These are phyloP conservation scores for Coemansia sp. DNA, from an alignment of 192 early-diverging fungal species.

Conservation along the genomic window DNA sequence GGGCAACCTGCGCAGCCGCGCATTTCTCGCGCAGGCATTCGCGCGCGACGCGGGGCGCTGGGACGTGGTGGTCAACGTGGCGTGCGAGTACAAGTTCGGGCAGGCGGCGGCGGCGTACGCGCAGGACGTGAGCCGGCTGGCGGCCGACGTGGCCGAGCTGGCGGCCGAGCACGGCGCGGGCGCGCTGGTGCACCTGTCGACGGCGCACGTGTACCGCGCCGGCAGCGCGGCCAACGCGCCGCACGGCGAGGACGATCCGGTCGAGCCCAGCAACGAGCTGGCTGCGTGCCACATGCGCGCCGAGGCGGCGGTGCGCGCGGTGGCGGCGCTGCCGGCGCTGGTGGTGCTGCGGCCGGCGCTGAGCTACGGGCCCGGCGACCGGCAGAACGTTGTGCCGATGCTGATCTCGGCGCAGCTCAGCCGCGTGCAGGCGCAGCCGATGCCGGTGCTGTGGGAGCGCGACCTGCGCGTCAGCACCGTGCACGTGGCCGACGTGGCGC, in stretches of 20 bases:
- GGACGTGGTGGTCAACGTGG: constrained; percentile 94
- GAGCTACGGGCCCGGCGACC: constrained; percentile 81
- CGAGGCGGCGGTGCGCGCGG: constrained; percentile 13
- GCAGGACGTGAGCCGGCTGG: constrained; percentile 54
- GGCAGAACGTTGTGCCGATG: constrained; percentile 68
- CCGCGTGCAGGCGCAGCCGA: constrained; percentile 71
- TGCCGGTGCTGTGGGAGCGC: constrained; percentile 93
- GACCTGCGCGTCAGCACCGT: constrained; percentile 92
- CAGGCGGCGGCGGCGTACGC: constrained; percentile 68
- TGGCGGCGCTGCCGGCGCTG: constrained; percentile 59
- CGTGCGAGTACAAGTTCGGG: constrained; percentile 92
- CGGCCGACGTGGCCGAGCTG: constrained; percentile 74
- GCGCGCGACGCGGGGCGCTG: constrained; percentile 55
- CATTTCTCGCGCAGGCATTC: constrained; percentile 64
- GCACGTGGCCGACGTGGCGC: constrained; percentile 79
- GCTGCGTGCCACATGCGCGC: constrained; percentile 19
- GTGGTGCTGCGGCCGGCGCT: constrained; percentile 84
- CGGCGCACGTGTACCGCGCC: constrained; percentile 76
- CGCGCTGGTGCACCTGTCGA: constrained; percentile 81
- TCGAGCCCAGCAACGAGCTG: constrained; percentile 20
- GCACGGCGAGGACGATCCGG: constrained; percentile 13
- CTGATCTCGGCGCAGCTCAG: constrained; percentile 91
- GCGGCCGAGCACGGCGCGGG: constrained; percentile 71
- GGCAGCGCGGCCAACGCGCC: background rate
- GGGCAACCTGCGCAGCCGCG: constrained; percentile 39